A percentile compares a stretch with the other conserved stretches of the same genome.
Conservation (phyloP, 768 basidiomycete genomes). For the Thelephora ganbajun region DNA sequence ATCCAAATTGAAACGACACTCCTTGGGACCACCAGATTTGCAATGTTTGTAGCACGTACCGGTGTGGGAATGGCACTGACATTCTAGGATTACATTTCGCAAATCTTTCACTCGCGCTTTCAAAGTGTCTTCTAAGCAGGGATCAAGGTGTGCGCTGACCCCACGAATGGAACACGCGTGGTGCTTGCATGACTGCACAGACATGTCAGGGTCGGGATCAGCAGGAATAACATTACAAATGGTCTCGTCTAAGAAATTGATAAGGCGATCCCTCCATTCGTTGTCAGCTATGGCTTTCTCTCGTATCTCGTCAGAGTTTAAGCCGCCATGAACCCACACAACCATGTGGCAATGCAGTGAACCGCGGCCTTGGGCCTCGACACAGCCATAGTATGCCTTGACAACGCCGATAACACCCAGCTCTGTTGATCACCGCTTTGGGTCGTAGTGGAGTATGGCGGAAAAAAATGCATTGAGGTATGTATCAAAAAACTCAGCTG, state of each 20-base stretch:
- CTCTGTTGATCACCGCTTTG: too few relatives aligned
- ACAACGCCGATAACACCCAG: slow-evolving; percentile 21
- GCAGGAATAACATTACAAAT: slow-evolving; percentile 15
- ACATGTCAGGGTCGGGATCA: too few relatives aligned
- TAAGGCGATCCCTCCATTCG: slow-evolving; percentile 9
- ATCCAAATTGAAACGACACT: slow-evolving; percentile 20
- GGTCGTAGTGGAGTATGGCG: too few relatives aligned
- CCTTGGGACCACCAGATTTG: slow-evolving; percentile 10
- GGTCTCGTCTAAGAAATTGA: slow-evolving; percentile 14
- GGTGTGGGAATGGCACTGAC: slow-evolving; percentile 21
- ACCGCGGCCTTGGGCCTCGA: slow-evolving; percentile 16
- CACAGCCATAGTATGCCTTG: slow-evolving; percentile 18
- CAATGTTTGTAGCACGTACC: slow-evolving; percentile 26
- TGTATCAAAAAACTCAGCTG: slow-evolving; percentile 28
- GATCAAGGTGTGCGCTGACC: too few relatives aligned
- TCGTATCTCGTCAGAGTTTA: slow-evolving; percentile 11
- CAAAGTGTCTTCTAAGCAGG: too few relatives aligned
- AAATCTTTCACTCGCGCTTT: too few relatives aligned
- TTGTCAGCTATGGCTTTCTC: slow-evolving; percentile 8
- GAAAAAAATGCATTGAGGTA: slow-evolving; percentile 23
- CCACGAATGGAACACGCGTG: too few relatives aligned
- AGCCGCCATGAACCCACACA: slow-evolving; percentile 14
- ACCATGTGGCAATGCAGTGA: slow-evolving; percentile 21
- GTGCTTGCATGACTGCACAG: too few relatives aligned
- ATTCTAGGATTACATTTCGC: too few relatives aligned